Evolutionary conservation across 2,329 filamentous ascomycete species (phyloP).

Genomic region (Colletotrichum limetticola): DNA sequence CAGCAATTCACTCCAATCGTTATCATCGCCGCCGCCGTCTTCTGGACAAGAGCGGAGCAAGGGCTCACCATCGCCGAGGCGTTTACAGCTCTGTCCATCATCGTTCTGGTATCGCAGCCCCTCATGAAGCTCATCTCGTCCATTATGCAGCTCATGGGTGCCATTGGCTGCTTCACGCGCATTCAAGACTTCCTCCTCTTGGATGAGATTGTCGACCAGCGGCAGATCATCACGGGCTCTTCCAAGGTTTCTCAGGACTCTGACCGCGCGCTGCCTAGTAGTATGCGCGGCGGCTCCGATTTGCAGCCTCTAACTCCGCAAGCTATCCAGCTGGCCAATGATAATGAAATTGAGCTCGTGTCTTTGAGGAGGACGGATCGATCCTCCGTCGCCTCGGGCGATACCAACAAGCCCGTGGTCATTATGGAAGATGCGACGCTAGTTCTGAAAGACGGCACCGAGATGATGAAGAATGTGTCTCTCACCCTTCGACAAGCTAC

Average conservation of each 20-base stretch:
- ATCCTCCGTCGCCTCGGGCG: not conserved
- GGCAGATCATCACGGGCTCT: conserved; percentile 19
- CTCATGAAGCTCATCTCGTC: conserved; percentile 46
- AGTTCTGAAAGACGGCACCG: conserved; percentile 25
- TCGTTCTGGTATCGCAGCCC: conserved; percentile 46
- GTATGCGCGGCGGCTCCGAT: conserved; percentile 13
- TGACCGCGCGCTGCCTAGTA: not conserved
- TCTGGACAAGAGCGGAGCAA: conserved; percentile 42
- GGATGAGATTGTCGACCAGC: conserved; percentile 38
- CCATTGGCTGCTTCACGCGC: conserved; percentile 45
- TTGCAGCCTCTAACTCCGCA: conserved; percentile 33
- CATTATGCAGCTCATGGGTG: conserved; percentile 46
- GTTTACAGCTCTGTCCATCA: conserved; percentile 49
- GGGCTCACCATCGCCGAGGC: conserved; percentile 46
- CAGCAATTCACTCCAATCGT: conserved; percentile 44
- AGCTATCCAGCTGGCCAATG: conserved; percentile 3
- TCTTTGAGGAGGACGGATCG: not conserved
- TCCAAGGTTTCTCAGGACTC: conserved; percentile 13
- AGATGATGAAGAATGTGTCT: conserved; percentile 41
- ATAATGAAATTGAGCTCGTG: not conserved
- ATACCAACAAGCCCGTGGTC: conserved; percentile 13
- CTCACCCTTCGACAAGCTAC: conserved; percentile 36
- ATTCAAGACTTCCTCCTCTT: conserved; percentile 47
- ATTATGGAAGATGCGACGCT: conserved; percentile 33
- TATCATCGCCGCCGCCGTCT: conserved; percentile 48